phyloP scores from a whole-genome alignment of 2,329 filamentous ascomycete genomes.

The Scedosporium aurantiacum region DNA sequence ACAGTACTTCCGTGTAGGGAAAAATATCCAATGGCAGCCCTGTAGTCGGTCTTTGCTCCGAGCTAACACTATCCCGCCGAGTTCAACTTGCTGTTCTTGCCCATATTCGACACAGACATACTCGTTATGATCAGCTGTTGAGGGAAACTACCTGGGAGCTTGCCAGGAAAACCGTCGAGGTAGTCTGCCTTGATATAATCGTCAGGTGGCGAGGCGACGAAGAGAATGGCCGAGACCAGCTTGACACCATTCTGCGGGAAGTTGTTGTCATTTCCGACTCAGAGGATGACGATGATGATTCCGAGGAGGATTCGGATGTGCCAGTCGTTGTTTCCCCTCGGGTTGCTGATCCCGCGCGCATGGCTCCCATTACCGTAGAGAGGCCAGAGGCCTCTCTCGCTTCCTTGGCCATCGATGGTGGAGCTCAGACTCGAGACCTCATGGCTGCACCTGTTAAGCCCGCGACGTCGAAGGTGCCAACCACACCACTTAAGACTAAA shows the following conservation, averaged over 20 bases:
- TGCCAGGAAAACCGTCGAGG: conserved; percentile 50
- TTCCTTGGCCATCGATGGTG: not conserved
- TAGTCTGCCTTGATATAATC: conserved; percentile 50
- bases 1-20: conserved; percentile 24
- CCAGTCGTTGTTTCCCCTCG: conserved; percentile 1
- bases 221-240: conserved; percentile 55
- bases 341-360: not conserved
- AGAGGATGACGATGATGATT: conserved; percentile 33
- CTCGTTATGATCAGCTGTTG: conserved; percentile 51
- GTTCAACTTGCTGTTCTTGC: conserved; percentile 56
- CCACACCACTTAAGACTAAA: conserved; percentile 3
- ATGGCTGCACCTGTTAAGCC: not conserved
- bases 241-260: conserved; percentile 56
- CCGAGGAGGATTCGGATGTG: conserved; percentile 5
- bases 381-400: not conserved
- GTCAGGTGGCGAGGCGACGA: conserved; percentile 64
- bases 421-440: not conserved
- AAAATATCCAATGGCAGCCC: conserved; percentile 38
- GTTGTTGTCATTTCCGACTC: conserved; percentile 56
- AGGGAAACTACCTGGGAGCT: conserved; percentile 47
- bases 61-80: conserved; percentile 47
- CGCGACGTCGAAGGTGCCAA: not conserved
- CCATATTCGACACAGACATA: conserved; percentile 57
- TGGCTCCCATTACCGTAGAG: not conserved
- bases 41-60: conserved; percentile 45